These are phyloP conservation scores for Malassezia slooffiae DNA, from an alignment of 1,284 basidiomycete genomes.

Conservation along the genomic window DNA sequence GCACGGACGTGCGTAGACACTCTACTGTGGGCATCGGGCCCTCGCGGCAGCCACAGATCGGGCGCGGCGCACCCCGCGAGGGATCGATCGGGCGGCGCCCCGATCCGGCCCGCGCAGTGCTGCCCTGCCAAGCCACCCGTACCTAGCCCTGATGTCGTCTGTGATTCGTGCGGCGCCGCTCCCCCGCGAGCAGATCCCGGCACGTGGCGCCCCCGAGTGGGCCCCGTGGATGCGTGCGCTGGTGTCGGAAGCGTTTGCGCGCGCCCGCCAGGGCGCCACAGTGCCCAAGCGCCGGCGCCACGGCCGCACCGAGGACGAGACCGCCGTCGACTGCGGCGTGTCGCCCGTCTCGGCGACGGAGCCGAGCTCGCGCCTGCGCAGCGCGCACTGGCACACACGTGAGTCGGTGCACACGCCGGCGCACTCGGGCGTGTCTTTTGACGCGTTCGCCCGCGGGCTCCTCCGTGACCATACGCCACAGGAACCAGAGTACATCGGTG, in stretches of 20 bases:
- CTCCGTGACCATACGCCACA: slow-evolving; percentile 23
- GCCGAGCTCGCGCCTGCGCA: slow-evolving; percentile 1
- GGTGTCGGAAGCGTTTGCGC: slow-evolving; percentile 16
- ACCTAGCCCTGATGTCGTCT: too few species aligned
- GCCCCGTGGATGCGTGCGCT: slow-evolving; percentile 16
- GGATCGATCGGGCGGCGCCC: too few species aligned
- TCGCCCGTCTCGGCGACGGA: slow-evolving; percentile 1
- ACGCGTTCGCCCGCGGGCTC: slow-evolving; percentile 25
- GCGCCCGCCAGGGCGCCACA: slow-evolving; percentile 9
- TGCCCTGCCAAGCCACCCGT: too few species aligned
- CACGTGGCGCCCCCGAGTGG: slow-evolving; percentile 19
- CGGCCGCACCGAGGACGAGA: background rate
- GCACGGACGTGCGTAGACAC: too few species aligned
- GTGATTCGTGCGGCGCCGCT: slow-evolving; percentile 9
- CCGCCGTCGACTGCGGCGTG: slow-evolving; percentile 9
- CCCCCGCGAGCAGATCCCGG: slow-evolving; percentile 12
- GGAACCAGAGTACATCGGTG: slow-evolving; percentile 29
- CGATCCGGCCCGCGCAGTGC: too few species aligned
- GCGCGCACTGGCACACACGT: slow-evolving; percentile 29
- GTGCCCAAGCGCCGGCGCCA: background rate
- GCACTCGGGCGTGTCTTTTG: slow-evolving; percentile 19
- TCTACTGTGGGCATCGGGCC: too few species aligned
- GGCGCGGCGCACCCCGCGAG: too few species aligned
- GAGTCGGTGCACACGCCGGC: slow-evolving; percentile 14
- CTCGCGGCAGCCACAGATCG: too few species aligned